Conservation (phyloP, 192 early-diverging fungal species). For the Rhizoclosmatium sp. region DNA sequence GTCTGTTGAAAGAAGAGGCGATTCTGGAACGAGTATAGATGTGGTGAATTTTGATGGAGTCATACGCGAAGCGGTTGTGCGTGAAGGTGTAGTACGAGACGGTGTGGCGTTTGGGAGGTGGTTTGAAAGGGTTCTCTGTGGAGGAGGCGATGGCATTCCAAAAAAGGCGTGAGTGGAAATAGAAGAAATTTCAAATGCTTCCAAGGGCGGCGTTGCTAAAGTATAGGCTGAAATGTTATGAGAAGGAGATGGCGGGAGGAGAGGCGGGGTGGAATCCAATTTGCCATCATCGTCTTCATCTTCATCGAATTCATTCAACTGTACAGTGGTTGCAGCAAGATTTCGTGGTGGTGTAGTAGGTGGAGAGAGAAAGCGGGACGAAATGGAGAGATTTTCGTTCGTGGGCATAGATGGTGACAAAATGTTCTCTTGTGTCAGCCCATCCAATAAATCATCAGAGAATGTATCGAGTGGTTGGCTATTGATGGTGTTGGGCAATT, state of each 20-base stretch:
- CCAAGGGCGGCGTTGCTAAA: neutral
- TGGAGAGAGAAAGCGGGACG: neutral
- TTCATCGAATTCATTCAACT: neutral
- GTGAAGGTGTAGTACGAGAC: neutral
- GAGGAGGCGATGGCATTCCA: conserved; percentile 8
- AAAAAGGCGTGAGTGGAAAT: neutral
- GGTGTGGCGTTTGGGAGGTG: neutral
- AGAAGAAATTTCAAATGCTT: conserved; percentile 2
- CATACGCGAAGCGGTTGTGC: neutral
- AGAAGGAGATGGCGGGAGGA: too few species aligned
- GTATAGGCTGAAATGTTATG: too few species aligned
- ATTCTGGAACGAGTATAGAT: neutral
- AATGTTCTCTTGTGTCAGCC: neutral
- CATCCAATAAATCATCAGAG: neutral
- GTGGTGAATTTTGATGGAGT: neutral
- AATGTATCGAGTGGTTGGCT: neutral
- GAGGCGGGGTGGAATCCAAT: neutral
- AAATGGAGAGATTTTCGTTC: neutral
- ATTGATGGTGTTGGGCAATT: neutral
- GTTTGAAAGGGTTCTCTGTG: neutral
- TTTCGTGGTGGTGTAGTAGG: conserved; percentile 4
- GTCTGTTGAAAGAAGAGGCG: neutral
- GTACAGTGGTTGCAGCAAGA: neutral
- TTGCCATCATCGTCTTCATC: neutral
- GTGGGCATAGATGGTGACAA: neutral